phyloP scores from a whole-genome alignment of 805 yeast species.

The Candida dendrica region DNA sequence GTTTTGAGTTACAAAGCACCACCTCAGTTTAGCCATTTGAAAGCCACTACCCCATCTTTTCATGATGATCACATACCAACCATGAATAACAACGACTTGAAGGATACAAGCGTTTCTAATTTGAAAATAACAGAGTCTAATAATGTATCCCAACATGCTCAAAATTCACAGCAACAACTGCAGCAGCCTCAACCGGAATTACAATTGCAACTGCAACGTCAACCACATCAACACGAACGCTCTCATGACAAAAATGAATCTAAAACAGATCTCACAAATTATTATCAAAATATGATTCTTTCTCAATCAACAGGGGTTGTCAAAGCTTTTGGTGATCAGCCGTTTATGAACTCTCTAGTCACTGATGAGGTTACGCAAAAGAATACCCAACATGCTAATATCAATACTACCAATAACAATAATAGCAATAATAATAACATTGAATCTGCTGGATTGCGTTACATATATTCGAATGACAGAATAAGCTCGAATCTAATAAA shows the following conservation, averaged over 20 bases:
- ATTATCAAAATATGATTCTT: constrained; percentile 34
- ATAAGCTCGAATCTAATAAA: constrained; percentile 10
- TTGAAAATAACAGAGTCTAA: not conserved
- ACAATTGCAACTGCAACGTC: constrained; percentile 1
- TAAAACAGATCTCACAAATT: constrained; percentile 21
- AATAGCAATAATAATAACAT: not conserved
- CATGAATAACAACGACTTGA: not conserved
- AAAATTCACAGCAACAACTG: not conserved
- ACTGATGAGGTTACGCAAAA: constrained; percentile 8
- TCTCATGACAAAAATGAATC: constrained; percentile 9
- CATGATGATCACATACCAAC: not conserved
- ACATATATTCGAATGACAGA: constrained; percentile 23
- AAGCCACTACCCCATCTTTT: not conserved
- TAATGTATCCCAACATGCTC: not conserved
- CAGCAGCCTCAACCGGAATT: not conserved
- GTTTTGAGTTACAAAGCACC: constrained; percentile 15
- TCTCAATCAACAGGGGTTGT: constrained; percentile 51
- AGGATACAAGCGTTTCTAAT: not conserved
- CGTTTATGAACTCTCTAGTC: constrained; percentile 19
- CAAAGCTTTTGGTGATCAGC: constrained; percentile 28
- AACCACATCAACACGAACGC: constrained; percentile 5
- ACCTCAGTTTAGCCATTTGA: constrained; percentile 17
- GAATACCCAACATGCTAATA: not conserved
- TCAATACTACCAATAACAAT: not conserved
- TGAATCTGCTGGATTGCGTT: constrained; percentile 5